A percentile compares a stretch with the other conserved stretches of the same genome.
phyloP scores from a whole-genome alignment of 768 basidiomycete genomes.

The Serendipita sp. region DNA sequence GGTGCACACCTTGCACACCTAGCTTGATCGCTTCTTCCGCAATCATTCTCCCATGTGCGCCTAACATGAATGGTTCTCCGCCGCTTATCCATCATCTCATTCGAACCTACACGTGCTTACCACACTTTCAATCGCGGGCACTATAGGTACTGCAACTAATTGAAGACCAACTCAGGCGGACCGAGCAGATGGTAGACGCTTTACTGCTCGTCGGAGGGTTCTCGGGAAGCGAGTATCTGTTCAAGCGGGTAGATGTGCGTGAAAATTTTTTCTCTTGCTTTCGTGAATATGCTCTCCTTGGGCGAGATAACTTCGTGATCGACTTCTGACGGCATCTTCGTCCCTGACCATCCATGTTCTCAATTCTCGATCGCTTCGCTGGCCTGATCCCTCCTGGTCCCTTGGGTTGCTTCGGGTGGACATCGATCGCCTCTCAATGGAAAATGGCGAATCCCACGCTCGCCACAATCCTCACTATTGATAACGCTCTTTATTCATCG shows the following conservation, averaged over 20 bases:
- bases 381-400: background rate
- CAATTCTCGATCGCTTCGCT: too few relatives aligned
- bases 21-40: background rate
- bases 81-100: background rate
- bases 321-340: too few relatives aligned
- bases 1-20: background rate
- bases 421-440: background rate
- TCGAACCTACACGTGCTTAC: background rate
- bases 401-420: background rate
- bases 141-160: slow-evolving; percentile 58
- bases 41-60: background rate
- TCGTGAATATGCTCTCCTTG: background rate
- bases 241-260: slow-evolving; percentile 56
- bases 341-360: too few relatives aligned
- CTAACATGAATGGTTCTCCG: background rate
- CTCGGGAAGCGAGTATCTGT: slow-evolving; percentile 68
- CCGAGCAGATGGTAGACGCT: slow-evolving; percentile 62
- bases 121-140: slow-evolving; percentile 3
- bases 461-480: slow-evolving; percentile 2
- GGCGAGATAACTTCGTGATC: too few relatives aligned
- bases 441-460: background rate
- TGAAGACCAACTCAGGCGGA: slow-evolving; percentile 51
- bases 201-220: slow-evolving; percentile 83
- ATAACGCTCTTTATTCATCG: background rate
- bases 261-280: background rate